Base-by-base conservation (phyloP, 164 flowering plant species). In the Protea cynaroides region DNA sequence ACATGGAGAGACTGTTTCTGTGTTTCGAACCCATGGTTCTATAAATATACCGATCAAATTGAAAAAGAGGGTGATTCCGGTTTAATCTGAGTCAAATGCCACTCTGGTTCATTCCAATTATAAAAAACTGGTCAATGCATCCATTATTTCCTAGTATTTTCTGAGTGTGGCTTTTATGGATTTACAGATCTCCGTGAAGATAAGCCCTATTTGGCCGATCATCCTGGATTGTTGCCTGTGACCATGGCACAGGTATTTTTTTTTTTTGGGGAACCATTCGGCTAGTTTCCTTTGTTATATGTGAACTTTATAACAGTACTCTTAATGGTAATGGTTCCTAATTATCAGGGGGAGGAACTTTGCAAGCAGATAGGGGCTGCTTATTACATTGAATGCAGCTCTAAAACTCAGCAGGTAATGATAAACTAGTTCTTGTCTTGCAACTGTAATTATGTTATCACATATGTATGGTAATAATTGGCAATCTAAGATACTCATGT, bases 381-480 rank as follows among this genome's bases (percentile, higher is more conserved):
- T 29, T 86, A 83, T 72, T 94, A 94, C 66, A 72, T 89, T 17
- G 99, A 94, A 67, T 94, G 99, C 85, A 94, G 99, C 86, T 94
- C 99, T 51, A 94, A 94, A 82, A 94, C 99, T 68, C 99, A 94
- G 79, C 99, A 91, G 95, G 99, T 91, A 72, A 22, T 29, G 4
- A 8, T 64, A 19, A 13, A 24, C 17, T 51, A 22, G 15, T 63
- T 21, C 23, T 37, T 25, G 23, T 38, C 17, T 54, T 18, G 18
- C 66, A 29, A 29, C 50, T 37, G 47, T 23, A 25, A 54, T 61
- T 38, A 18, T 57, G 34, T 36, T 14, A 44, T 56, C 43, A 22
- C 56, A 38, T 63, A 18, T 40, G 15, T 22, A 15, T 25, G 1
- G 36, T 7, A 12, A 15, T 49, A 3, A 18, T 49, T 3, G 52